Base-by-base conservation (phyloP, 371 early-diverging fungal genomes). In the Actinomortierella ambigua region DNA sequence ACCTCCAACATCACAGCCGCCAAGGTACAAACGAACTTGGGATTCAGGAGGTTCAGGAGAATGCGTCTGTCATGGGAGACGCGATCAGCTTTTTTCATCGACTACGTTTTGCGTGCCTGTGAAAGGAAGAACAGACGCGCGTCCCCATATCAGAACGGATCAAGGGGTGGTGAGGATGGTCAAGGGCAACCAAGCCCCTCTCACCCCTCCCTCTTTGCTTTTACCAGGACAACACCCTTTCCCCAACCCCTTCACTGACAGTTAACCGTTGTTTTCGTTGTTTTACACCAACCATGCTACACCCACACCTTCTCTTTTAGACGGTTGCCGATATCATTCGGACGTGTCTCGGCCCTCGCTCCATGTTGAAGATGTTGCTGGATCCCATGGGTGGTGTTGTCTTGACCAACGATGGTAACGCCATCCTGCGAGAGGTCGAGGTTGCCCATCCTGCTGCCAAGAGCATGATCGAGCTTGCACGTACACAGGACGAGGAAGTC, bases 401-500 rank as follows among this genome's bases (percentile, higher is more conserved):
- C 29, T 81, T 99, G 68, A 99, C 99, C 53, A 99, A 99, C 83
- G 99, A 99, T 79, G 99, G 99, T 61, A 98, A 99, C 81, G 96
- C 99, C 22, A 99, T 99, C 64, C 85, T 99, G 65, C 89, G 99
- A 78, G 99, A 99, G 83, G 92, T 97, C 76, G 99, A 99, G 83
- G 99, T 99, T 23, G 93, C 96, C 41, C 99, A 99, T 83, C 99
- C 99, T 44, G 99, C 99, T 50, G 99, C 99, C 47, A 99, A 99
- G 81, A 93, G 93, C 68, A 95, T 99, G 93, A 98, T 99, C 75
- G 99, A 99, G 79, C 90, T 99, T 47, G 93, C 97, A 40, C 87
- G 99, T 80, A 99, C 99, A 57, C 99, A 99, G 87, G 99, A 99
- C 85, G 99, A 99, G 80, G 99, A 99, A 81, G 99, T 99, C 40